Conservation (phyloP, 768 basidiomycete species). For the Xerocomus potaroensis region DNA sequence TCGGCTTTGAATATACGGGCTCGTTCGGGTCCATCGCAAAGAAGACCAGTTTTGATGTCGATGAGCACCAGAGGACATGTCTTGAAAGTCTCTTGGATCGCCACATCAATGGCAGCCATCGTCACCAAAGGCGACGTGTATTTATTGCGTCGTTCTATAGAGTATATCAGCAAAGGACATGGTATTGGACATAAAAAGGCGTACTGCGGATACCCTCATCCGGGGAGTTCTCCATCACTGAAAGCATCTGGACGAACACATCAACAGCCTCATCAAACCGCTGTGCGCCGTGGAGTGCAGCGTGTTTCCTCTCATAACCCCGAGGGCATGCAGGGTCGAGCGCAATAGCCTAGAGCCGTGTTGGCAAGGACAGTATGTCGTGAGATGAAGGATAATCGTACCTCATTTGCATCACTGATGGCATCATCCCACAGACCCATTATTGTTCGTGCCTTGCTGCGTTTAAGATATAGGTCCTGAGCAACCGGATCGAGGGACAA, state of each 20-base stretch:
- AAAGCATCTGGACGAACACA: constrained; percentile 4
- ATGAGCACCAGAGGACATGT: constrained; percentile 8
- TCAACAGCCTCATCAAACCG: constrained; percentile 7
- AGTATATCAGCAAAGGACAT: neutral
- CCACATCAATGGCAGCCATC: neutral
- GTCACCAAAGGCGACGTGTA: constrained; percentile 1
- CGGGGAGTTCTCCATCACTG: constrained; percentile 2
- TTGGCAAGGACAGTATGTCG: neutral
- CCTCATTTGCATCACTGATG: constrained; percentile 11
- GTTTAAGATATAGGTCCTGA: constrained; percentile 7
- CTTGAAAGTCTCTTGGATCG: constrained; percentile 4
- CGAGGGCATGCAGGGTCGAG: constrained; percentile 7
- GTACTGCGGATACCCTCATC: constrained; percentile 3
- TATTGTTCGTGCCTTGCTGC: constrained; percentile 10
- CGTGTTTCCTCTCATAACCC: constrained; percentile 5
- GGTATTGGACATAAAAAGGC: neutral
- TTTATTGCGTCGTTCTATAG: neutral
- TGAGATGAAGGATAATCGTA: neutral
- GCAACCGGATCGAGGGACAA: constrained; percentile 7
- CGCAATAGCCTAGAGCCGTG: neutral
- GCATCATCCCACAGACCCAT: constrained; percentile 13
- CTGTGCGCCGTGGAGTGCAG: constrained; percentile 5
- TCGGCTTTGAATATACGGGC: constrained; percentile 7
- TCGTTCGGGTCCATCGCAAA: constrained; percentile 7
- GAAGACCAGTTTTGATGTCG: constrained; percentile 5